Evolutionary conservation across 805 yeast species (phyloP), one percentile per base, ranked within the genome.

Genomic region (Sugiyamaella smithiae): DNA sequence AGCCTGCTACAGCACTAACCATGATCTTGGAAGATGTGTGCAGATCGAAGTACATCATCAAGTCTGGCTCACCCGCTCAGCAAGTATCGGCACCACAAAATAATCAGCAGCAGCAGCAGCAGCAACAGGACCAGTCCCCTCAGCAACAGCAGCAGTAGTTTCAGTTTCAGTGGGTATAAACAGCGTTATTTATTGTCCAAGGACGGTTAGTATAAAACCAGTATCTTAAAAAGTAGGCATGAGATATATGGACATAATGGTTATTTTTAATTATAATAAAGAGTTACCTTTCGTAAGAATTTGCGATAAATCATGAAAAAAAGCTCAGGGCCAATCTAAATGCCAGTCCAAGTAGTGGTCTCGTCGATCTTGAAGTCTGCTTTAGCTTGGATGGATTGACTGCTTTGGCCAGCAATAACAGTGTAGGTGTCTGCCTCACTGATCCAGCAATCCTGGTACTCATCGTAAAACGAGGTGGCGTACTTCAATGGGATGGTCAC

Each of bases 401-500:
- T 42, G 40, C 54, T 50, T 14, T 40, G 29, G 1, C 55, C 58
- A 17, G 50, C 53, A 20, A 16, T 43, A 19, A 77, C 75, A 14
- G 67, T 64, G 63, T 80, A 81, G 5, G 65, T 66, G 46, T 80
- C 86, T 47, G 67, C 67, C 59, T 77, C 80, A 16, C 71, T 64
- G 46, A 71, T 66, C 85, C 85, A 81, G 54, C 72, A 61, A 54
- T 70, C 61, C 46, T 65, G 64, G 54, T 70, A 70, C 45, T 69
- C 77, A 51, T 81, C 77, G 66, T 74, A 82, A 67, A 66, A 80
- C 0, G 84, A 78, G 8, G 77, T 69, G 22, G 78, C 76, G 52
- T 78, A 79, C 56, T 75, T 75, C 48, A 75, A 48, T 0, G 73
- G 69, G 23, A 77, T 53, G n/a, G 54, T 55, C 26, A 80, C 55